Conservation (phyloP, 805 yeast genomes). For the Candida berthetii region DNA sequence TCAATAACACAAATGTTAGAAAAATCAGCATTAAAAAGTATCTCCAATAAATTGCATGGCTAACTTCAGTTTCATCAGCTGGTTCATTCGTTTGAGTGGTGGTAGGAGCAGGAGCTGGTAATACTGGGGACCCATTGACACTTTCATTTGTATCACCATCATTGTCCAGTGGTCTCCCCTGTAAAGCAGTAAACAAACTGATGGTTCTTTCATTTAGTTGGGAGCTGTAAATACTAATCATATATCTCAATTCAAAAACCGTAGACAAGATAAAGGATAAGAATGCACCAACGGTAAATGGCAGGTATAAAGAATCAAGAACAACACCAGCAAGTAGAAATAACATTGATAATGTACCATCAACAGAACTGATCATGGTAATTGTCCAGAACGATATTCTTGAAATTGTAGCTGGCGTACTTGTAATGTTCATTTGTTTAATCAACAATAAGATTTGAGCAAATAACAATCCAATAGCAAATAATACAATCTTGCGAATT, state of each 20-base stretch:
- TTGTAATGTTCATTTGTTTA: conserved; percentile 61
- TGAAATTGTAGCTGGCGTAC: conserved; percentile 77
- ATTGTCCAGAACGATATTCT: conserved; percentile 67
- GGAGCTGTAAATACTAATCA: conserved; percentile 58
- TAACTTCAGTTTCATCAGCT: conserved; percentile 46
- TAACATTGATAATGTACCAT: conserved; percentile 61
- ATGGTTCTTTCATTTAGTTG: conserved; percentile 69
- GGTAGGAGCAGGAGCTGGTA: conserved; percentile 7
- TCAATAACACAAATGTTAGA: conserved; percentile 50
- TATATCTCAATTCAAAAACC: conserved; percentile 69
- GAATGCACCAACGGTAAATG: conserved; percentile 65
- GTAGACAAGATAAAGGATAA: conserved; percentile 63
- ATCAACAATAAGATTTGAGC: conserved; percentile 29
- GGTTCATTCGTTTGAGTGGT: conserved; percentile 19
- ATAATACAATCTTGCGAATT: conserved; percentile 11
- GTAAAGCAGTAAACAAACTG: conserved; percentile 58
- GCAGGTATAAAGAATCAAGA: conserved; percentile 51
- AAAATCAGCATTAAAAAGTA: conserved; percentile 48
- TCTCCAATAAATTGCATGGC: conserved; percentile 52
- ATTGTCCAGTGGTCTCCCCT: conserved; percentile 49
- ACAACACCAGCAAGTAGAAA: conserved; percentile 55
- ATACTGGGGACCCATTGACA: background rate
- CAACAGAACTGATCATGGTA: conserved; percentile 57
- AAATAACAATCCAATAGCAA: conserved; percentile 15
- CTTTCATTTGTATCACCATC: background rate